Evolutionary conservation across 2,329 filamentous ascomycete species (phyloP).

Genomic region (Arthrocladium fulminans): DNA sequence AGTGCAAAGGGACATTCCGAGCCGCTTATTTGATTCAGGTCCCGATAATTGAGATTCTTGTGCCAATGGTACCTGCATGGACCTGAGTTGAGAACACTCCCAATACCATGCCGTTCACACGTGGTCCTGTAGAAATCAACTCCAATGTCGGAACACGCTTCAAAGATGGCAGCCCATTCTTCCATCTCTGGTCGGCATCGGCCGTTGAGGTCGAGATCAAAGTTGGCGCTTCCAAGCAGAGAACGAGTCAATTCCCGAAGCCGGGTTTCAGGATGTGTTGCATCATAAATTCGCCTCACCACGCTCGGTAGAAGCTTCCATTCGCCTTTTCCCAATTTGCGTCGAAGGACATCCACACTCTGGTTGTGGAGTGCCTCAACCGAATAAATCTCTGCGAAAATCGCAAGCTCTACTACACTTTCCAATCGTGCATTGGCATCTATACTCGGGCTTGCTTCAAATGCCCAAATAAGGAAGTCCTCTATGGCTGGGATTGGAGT

Average conservation of each 20-base stretch:
- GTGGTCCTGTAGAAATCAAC: neutral
- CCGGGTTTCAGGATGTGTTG: neutral
- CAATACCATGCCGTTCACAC: neutral
- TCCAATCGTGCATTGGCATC: neutral
- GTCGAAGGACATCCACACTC: neutral
- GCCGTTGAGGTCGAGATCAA: neutral
- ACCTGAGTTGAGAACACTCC: neutral
- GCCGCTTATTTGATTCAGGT: neutral
- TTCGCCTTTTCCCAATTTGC: neutral
- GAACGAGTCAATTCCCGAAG: neutral
- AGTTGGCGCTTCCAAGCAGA: neutral
- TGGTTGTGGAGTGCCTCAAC: neutral
- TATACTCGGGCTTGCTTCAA: neutral
- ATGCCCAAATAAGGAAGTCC: neutral
- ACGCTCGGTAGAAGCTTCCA: neutral
- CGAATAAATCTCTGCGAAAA: neutral
- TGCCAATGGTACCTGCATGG: neutral
- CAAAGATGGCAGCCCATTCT: neutral
- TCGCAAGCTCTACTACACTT: neutral
- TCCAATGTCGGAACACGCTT: neutral
- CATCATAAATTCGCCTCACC: neutral
- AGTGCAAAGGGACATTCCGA: neutral
- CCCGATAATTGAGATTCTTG: neutral
- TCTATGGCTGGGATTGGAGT: neutral
- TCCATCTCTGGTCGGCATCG: neutral